A percentile compares a stretch with the other conserved stretches of the same genome.
phyloP scores from a whole-genome alignment of 805 yeast genomes.

The Kuraishia ogatae region DNA sequence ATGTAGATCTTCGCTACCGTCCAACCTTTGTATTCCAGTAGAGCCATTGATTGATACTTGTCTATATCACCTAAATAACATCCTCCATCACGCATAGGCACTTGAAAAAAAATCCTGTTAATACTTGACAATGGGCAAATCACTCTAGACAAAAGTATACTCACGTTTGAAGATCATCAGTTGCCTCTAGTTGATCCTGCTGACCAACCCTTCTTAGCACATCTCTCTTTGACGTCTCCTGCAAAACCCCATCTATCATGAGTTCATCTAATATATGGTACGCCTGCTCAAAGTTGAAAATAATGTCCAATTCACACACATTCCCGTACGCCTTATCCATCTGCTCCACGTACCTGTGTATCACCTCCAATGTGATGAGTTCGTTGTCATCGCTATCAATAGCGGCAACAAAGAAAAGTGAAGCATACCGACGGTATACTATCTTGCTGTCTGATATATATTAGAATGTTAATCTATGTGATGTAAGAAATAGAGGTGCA shows the following conservation, averaged over 20 bases:
- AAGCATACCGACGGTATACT: conserved; percentile 88
- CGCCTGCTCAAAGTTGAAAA: conserved; percentile 91
- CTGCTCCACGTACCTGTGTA: conserved; percentile 91
- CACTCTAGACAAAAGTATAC: background rate
- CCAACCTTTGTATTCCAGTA: too few species aligned
- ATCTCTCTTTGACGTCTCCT: conserved; percentile 76
- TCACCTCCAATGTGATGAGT: conserved; percentile 71
- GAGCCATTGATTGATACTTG: too few species aligned
- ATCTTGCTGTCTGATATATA: conserved; percentile 53
- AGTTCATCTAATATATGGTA: conserved; percentile 88
- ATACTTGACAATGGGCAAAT: background rate
- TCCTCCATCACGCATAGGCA: background rate
- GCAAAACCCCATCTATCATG: conserved; percentile 78
- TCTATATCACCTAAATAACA: too few species aligned
- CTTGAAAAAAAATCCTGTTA: background rate
- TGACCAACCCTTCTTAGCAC: conserved; percentile 69
- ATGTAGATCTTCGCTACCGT: too few species aligned
- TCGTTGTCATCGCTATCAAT: conserved; percentile 82
- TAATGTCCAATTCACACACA: conserved; percentile 94
- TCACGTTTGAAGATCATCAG: conserved; percentile 40
- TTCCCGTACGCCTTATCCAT: conserved; percentile 95
- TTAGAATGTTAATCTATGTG: conserved; percentile 2
- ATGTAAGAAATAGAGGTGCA: too few species aligned
- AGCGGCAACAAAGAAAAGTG: conserved; percentile 84
- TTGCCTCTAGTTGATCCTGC: conserved; percentile 80